phyloP scores from a whole-genome alignment of 2,329 filamentous ascomycete species.

The Fusarium citri region DNA sequence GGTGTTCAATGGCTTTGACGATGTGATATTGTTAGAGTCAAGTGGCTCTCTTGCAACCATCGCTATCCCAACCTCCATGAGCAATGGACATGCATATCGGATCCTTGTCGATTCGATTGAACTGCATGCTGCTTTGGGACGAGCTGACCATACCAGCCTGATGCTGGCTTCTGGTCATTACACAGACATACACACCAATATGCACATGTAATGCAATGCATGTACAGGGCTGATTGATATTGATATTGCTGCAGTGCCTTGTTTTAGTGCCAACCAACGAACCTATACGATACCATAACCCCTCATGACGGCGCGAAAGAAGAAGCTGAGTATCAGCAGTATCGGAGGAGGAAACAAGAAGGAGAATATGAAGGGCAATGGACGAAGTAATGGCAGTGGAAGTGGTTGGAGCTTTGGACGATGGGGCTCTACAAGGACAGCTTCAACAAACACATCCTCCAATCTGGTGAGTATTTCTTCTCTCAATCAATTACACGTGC shows the following conservation, averaged over 20 bases:
- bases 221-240: not conserved
- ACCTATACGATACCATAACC: not conserved
- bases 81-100: not conserved
- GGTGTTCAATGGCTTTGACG: not conserved
- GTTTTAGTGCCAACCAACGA: conserved; percentile 7
- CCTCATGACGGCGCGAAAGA: conserved; percentile 29
- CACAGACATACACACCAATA: not conserved
- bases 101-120: not conserved
- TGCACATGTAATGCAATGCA: not conserved
- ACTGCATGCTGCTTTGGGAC: not conserved
- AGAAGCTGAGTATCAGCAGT: conserved; percentile 37
- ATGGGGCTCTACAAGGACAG: conserved; percentile 28
- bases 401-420: conserved; percentile 37
- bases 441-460: conserved; percentile 13
- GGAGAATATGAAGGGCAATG: conserved; percentile 31
- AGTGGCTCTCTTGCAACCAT: not conserved
- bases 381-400: conserved; percentile 19
- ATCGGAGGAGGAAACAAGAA: conserved; percentile 26
- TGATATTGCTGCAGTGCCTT: conserved; percentile 7
- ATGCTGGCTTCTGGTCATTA: not conserved
- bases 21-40: not conserved
- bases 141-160: not conserved
- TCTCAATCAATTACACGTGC: not conserved
- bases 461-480: conserved; percentile 14
- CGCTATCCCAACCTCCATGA: not conserved